Percentiles rank a stretch among this genome's conserved stretches.
Conservation (phyloP, 257 asterid species). For the Solanum etuberosum region DNA sequence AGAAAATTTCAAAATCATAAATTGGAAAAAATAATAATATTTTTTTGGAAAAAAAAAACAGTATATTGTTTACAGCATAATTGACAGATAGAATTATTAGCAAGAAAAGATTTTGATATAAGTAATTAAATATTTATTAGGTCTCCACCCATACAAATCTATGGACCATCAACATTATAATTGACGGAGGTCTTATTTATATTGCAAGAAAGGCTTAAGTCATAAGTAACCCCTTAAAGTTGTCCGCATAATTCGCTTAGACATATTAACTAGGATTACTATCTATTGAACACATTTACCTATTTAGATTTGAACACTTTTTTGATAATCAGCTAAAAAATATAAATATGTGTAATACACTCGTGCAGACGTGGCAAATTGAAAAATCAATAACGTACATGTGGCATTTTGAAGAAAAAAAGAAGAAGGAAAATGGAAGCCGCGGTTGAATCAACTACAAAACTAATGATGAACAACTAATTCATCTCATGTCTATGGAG, state of each 20-base stretch:
- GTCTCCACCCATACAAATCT: neutral
- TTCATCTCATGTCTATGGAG: too few relatives aligned
- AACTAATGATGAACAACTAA: too few relatives aligned
- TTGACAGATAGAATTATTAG: neutral
- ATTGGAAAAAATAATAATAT: neutral
- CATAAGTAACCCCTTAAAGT: too few relatives aligned
- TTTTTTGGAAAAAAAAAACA: neutral
- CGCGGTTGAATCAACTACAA: too few relatives aligned
- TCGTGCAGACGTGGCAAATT: rapidly evolving
- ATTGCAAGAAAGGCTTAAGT: too few relatives aligned
- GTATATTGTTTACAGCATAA: neutral
- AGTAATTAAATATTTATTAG: neutral
- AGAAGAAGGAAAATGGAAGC: too few relatives aligned
- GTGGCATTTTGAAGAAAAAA: too few relatives aligned
- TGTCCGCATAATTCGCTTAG: rapidly evolving
- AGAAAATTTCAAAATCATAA: neutral
- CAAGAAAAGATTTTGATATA: neutral
- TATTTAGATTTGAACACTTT: too few relatives aligned
- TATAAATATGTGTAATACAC: too few relatives aligned
- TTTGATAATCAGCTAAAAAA: too few relatives aligned
- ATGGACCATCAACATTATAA: neutral
- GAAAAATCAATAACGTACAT: too few relatives aligned
- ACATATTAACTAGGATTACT: rapidly evolving
- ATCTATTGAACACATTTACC: too few relatives aligned
- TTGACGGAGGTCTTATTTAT: neutral